Evolutionary conservation across 371 early-diverging fungal species (phyloP).

Genomic region (Lichtheimia ornata): DNA sequence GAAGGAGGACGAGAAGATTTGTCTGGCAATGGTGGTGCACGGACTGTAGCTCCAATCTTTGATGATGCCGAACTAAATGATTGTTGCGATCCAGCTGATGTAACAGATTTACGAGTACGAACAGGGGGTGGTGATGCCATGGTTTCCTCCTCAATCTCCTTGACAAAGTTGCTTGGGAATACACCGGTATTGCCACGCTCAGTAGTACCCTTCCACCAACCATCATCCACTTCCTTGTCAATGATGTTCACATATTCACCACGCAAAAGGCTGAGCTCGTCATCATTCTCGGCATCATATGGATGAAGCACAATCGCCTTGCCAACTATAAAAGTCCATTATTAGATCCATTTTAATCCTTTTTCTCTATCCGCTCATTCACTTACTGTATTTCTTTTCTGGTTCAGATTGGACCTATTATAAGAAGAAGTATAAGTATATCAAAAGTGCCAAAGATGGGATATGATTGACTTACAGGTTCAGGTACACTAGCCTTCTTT

Average conservation of each 20-base stretch:
- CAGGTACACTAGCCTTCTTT: background rate
- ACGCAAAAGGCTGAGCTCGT: slow-evolving; percentile 54
- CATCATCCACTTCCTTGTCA: slow-evolving; percentile 58
- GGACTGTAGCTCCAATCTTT: slow-evolving; percentile 5
- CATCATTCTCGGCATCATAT: slow-evolving; percentile 61
- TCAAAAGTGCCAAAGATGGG: background rate
- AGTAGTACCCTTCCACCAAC: slow-evolving; percentile 65
- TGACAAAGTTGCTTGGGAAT: slow-evolving; percentile 63
- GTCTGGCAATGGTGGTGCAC: slow-evolving; percentile 17
- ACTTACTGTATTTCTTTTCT: slow-evolving; percentile 15
- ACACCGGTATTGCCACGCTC: slow-evolving; percentile 59
- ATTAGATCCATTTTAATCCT: background rate
- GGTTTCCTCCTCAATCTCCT: slow-evolving; percentile 52
- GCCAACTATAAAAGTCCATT: slow-evolving; percentile 12
- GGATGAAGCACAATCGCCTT: slow-evolving; percentile 61
- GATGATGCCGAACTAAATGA: slow-evolving; percentile 16
- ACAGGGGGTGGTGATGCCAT: slow-evolving; percentile 41
- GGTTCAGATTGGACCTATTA: slow-evolving; percentile 1
- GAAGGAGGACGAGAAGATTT: slow-evolving; percentile 18
- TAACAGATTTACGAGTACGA: slow-evolving; percentile 32
- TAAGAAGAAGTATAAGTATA: background rate
- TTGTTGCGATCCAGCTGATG: slow-evolving; percentile 21
- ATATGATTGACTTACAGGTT: background rate
- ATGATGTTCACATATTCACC: slow-evolving; percentile 55
- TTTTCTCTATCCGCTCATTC: background rate